Base-by-base conservation (phyloP, 225 moss, liverwort and hornwort genomes). In the Neckera pumila region DNA sequence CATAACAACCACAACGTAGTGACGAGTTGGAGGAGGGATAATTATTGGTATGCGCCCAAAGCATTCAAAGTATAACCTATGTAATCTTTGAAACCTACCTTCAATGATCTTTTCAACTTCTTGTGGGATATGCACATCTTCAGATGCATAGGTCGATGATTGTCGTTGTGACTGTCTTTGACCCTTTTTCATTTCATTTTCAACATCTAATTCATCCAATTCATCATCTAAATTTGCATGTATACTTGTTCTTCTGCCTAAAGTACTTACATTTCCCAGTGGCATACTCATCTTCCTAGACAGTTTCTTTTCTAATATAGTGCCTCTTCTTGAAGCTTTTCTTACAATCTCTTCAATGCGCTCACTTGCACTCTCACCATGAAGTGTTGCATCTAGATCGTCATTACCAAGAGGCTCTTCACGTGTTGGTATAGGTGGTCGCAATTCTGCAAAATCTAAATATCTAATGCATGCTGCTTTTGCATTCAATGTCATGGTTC, bases 41-140 rank as follows among this genome's bases (percentile, higher is more conserved):
- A 87, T 30, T 28, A 85, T 0, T 1, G 64, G 87, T 38, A 51
- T 31, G 33, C 6, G 31, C 14, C 91, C 91, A 76, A 92, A 93
- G 47, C 92, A 93, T 42, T 92, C 87, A 83, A 93, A 93, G 9
- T 90, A 92, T 5, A 93, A 76, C 61, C 88, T 88, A 25, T 85
- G 82, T 26, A 93, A 82, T 43, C 88, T 89, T 80, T 93, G 91
- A 77, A 92, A 93, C 5, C 80, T 70, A 43, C 88, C 88, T 88
- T 93, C 91, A 23, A 91, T 82, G 20, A 81, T 3, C 30, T 84
- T 89, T 73, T 93, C 91, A 51, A 82, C 58, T 71, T 90, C 88
- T 10, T 70, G 3, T 16, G 42, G 47, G 40, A 88, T 51, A 19
- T 84, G 17, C 2, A 91, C 36, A n/a, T 89, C 75, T 42, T 90